Evolutionary conservation across 805 yeast genomes (phyloP).

Genomic region (Candida patagonica): DNA sequence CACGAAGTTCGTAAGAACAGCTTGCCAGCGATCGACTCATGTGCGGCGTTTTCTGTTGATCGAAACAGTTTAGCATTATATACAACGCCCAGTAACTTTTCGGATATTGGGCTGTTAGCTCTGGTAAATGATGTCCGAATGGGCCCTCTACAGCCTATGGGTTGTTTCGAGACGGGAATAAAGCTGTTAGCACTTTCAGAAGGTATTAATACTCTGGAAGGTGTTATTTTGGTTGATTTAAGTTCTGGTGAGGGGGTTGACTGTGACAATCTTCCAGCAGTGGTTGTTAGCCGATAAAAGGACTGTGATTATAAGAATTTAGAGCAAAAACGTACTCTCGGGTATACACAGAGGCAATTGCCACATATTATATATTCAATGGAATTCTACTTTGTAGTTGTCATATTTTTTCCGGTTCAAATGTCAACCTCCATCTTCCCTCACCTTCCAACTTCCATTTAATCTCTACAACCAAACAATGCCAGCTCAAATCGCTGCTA

Average conservation of each 20-base stretch:
- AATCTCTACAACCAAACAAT: neutral
- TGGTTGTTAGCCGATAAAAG: constrained; percentile 32
- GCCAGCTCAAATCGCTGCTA: constrained; percentile 1
- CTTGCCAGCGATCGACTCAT: neutral
- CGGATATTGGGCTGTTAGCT: constrained; percentile 49
- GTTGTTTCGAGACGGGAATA: constrained; percentile 56
- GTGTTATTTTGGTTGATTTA: constrained; percentile 56
- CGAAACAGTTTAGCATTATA: constrained; percentile 23
- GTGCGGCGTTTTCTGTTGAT: constrained; percentile 8
- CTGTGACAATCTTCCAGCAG: constrained; percentile 62
- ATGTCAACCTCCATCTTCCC: too few species aligned
- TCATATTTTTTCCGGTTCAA: neutral
- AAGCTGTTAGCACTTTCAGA: constrained; percentile 50
- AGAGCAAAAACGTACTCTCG: too few species aligned
- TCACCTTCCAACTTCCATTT: neutral
- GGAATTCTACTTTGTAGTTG: neutral
- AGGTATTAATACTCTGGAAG: constrained; percentile 58
- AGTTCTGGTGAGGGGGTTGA: constrained; percentile 58
- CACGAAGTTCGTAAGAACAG: neutral
- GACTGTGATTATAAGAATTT: too few species aligned
- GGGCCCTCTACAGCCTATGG: constrained; percentile 51
- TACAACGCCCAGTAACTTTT: constrained; percentile 34
- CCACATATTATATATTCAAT: too few species aligned
- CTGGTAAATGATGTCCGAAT: constrained; percentile 57
- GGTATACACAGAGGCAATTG: too few species aligned